Percentiles rank a stretch among this genome's conserved stretches.
phyloP scores from a whole-genome alignment of 441 rosid genomes.

The Dalechampia spathulata region DNA sequence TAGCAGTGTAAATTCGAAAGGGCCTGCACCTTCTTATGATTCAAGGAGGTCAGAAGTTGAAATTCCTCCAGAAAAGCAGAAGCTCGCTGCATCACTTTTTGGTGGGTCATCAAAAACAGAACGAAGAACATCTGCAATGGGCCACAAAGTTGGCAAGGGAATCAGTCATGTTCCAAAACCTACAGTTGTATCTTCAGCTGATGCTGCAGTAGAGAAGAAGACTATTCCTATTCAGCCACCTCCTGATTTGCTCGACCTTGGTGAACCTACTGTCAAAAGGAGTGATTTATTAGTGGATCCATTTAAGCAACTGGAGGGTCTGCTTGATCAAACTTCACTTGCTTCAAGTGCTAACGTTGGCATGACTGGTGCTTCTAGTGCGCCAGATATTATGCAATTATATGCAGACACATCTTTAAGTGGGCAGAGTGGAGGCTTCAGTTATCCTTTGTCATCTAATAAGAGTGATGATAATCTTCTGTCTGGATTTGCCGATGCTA shows the following conservation, averaged over 20 bases:
- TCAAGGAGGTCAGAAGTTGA: conserved; percentile 59
- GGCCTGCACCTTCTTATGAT: conserved; percentile 44
- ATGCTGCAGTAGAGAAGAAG: conserved; percentile 27
- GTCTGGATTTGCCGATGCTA: conserved; percentile 35
- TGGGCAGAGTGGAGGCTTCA: conserved; percentile 19
- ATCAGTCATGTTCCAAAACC: conserved; percentile 30
- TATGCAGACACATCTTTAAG: conserved; percentile 37
- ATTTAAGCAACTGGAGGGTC: conserved; percentile 82
- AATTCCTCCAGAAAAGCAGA: conserved; percentile 78
- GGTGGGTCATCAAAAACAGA: conserved; percentile 73
- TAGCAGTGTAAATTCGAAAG: conserved; percentile 38
- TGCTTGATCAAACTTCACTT: conserved; percentile 48
- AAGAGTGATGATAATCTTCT: conserved; percentile 26
- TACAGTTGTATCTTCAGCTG: conserved; percentile 14
- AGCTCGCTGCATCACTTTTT: conserved; percentile 94
- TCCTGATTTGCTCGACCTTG: conserved; percentile 89
- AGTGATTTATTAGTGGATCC: conserved; percentile 50
- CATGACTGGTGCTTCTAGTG: conserved; percentile 19
- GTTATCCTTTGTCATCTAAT: conserved; percentile 14
- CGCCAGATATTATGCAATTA: conserved; percentile 47
- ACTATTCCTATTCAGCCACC: conserved; percentile 49
- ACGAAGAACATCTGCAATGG: conserved; percentile 46
- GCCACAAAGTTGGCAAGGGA: conserved; percentile 46
- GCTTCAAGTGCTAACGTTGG: conserved; percentile 23
- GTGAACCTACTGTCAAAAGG: conserved; percentile 40